These are phyloP conservation scores for Selaginella moellendorffii DNA, from an alignment of 75 land plant species.

Conservation along the genomic window DNA sequence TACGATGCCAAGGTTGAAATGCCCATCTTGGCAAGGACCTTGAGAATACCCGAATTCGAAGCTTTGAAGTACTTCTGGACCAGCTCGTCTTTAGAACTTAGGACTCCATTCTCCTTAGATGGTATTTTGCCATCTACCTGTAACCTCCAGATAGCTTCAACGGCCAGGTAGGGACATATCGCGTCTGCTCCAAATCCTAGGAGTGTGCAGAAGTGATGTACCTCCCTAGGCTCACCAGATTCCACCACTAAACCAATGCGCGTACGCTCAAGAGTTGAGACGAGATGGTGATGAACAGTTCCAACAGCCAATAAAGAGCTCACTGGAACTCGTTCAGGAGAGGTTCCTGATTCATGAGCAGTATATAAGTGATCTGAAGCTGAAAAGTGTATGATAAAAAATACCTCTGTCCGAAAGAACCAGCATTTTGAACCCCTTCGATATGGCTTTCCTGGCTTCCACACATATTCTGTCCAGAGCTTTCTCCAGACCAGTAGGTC, in stretches of 20 bases:
- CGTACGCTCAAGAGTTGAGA: conserved; percentile 80
- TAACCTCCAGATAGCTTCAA: conserved; percentile 82
- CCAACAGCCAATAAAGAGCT: conserved; percentile 95
- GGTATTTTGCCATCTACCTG: conserved; percentile 93
- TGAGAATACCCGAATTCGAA: conserved; percentile 91
- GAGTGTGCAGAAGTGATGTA: conserved; percentile 95
- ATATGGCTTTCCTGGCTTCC: conserved; percentile 71
- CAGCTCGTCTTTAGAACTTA: conserved; percentile 57
- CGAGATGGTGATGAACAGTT: conserved; percentile 95
- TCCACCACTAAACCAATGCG: conserved; percentile 73
- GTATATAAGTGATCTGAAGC: too few relatives aligned
- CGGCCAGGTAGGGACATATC: conserved; percentile 89
- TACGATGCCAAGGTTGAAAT: conserved; percentile 97
- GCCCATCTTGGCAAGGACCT: conserved; percentile 99
- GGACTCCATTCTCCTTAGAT: conserved; percentile 52
- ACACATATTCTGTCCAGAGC: conserved; percentile 84
- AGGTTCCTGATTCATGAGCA: conserved; percentile 53
- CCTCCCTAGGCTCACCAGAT: conserved; percentile 97
- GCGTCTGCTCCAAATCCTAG: conserved; percentile 99
- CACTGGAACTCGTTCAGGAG: conserved; percentile 71
- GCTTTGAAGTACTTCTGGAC: conserved; percentile 77
- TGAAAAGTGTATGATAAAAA: too few relatives aligned
- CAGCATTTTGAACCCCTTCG: conserved; percentile 60
- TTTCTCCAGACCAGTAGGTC: conserved; percentile 70
- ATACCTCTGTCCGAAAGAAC: conserved; percentile 96